A percentile compares a stretch with the other conserved stretches of the same genome.
Evolutionary conservation across 2,329 filamentous ascomycete genomes (phyloP).

Genomic region (Trichoderma harzianum): DNA sequence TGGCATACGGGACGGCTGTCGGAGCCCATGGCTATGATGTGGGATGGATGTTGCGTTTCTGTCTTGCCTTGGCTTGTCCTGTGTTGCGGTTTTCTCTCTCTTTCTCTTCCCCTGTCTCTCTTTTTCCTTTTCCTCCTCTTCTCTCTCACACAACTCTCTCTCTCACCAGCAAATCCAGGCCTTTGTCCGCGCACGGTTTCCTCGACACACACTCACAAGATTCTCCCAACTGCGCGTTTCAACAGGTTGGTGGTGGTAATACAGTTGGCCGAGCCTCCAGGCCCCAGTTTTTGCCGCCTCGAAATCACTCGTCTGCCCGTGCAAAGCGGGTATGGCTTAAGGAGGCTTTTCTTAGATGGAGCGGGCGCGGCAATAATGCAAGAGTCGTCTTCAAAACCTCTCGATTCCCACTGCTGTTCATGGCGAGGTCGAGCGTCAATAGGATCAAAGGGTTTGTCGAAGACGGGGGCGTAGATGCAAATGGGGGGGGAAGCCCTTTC

Average conservation of each 20-base stretch:
- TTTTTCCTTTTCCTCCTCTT: neutral
- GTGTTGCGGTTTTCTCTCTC: neutral
- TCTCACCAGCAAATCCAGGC: neutral
- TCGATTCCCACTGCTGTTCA: neutral
- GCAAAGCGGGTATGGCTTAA: neutral
- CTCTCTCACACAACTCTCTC: neutral
- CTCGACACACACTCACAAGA: neutral
- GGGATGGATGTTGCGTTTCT: neutral
- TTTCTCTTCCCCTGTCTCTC: neutral
- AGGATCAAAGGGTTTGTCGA: neutral
- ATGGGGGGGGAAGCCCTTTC: neutral
- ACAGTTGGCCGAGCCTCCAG: conserved; percentile 2
- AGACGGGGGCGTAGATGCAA: neutral
- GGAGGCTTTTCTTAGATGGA: neutral
- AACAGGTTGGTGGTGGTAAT: neutral
- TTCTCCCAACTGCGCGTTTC: neutral
- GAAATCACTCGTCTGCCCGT: conserved; percentile 10
- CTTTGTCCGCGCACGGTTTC: neutral
- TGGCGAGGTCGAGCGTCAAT: neutral
- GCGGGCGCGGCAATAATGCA: neutral
- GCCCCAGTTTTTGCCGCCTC: conserved; percentile 15
- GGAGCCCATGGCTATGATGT: conserved; percentile 25
- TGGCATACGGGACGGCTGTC: conserved; percentile 32
- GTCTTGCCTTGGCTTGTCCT: neutral
- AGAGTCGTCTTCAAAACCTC: neutral